Conservation (phyloP, 495 filamentous ascomycete species). For the Trichoderma erinaceum region DNA sequence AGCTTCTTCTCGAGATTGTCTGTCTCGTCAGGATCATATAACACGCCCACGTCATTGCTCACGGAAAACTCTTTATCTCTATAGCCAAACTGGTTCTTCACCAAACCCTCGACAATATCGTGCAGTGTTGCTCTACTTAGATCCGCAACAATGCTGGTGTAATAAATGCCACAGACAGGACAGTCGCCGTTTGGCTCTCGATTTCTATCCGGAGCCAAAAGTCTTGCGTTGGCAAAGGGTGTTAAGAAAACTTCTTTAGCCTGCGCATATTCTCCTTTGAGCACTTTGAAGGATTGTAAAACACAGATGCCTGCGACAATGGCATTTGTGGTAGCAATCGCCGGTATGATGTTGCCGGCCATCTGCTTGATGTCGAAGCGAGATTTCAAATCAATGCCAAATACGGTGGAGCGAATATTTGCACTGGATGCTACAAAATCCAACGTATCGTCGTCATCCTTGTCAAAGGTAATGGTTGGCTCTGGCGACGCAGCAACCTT, state of each 20-base stretch:
- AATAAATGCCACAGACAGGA: conserved; percentile 70
- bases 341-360: conserved; percentile 98
- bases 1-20: conserved; percentile 79
- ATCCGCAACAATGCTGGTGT: conserved; percentile 61
- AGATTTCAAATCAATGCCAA: conserved; percentile 79
- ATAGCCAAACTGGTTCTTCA: conserved; percentile 68
- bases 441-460: conserved; percentile 91
- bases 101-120: conserved; percentile 70
- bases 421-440: conserved; percentile 91
- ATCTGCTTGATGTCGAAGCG: conserved; percentile 99
- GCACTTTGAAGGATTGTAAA: conserved; percentile 85
- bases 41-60: conserved; percentile 59
- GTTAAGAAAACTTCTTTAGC: conserved; percentile 68
- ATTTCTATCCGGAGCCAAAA: conserved; percentile 66
- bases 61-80: conserved; percentile 73
- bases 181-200: conserved; percentile 74
- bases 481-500: conserved; percentile 42
- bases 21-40: conserved; percentile 85
- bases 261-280: conserved; percentile 63
- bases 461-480: conserved; percentile 81
- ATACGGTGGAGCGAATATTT: conserved; percentile 78
- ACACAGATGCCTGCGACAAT: conserved; percentile 93
- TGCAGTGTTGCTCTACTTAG: conserved; percentile 68
- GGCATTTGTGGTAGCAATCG: conserved; percentile 96
- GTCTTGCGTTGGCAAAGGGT: conserved; percentile 67